Conservation (phyloP, 495 filamentous ascomycete species). For the Penicillium arizonense region DNA sequence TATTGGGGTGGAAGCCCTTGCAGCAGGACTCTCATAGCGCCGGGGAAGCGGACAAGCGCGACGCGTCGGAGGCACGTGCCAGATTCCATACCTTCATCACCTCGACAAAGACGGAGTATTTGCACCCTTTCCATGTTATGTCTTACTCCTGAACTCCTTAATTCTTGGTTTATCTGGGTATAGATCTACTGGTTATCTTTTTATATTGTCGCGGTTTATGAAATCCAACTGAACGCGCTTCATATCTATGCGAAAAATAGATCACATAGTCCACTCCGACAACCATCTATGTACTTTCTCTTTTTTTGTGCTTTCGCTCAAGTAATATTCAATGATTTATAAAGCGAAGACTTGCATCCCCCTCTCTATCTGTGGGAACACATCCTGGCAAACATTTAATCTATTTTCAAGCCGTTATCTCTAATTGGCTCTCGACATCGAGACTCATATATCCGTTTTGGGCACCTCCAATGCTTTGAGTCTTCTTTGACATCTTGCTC, state of each 20-base stretch:
- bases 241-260: neutral
- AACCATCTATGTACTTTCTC: too few relatives aligned
- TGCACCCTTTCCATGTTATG: neutral
- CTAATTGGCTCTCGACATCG: too few relatives aligned
- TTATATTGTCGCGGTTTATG: too few relatives aligned
- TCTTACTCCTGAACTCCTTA: constrained; percentile 1
- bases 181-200: neutral
- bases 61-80: constrained; percentile 28
- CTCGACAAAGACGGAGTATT: constrained; percentile 15
- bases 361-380: too few relatives aligned
- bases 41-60: constrained; percentile 20
- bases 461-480: too few relatives aligned
- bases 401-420: too few relatives aligned
- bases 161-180: neutral
- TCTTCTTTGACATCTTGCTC: too few relatives aligned
- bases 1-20: constrained; percentile 8
- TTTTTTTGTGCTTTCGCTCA: too few relatives aligned
- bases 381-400: too few relatives aligned
- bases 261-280: neutral
- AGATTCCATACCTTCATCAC: constrained; percentile 28
- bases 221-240: neutral
- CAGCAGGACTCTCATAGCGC: constrained; percentile 9
- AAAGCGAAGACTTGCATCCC: too few relatives aligned
- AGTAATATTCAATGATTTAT: too few relatives aligned
- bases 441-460: too few relatives aligned